Conservation (phyloP, 169 alveolate genomes). For the Theileria luwenshuni region DNA sequence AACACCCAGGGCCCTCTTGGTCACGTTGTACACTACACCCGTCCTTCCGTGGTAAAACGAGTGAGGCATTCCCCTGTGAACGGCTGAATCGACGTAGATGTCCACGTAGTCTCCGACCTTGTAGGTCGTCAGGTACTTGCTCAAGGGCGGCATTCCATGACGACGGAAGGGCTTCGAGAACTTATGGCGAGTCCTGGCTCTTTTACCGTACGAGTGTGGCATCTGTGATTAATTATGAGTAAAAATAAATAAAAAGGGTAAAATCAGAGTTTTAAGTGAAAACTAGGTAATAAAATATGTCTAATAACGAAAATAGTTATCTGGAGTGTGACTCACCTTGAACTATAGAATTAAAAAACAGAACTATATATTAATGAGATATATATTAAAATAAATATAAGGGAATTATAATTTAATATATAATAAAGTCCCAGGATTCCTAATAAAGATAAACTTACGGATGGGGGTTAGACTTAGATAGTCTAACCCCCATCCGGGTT, state of each 20-base stretch:
- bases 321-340: slow-evolving; percentile 1
- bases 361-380: no score
- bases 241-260: slow-evolving; percentile 8
- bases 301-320: background rate
- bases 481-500: slow-evolving; percentile 9
- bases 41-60: slow-evolving; percentile 98
- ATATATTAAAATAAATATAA: slow-evolving; percentile 8
- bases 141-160: slow-evolving; percentile 93
- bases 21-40: slow-evolving; percentile 96
- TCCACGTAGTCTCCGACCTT: slow-evolving; percentile 97
- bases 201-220: slow-evolving; percentile 92
- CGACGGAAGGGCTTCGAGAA: slow-evolving; percentile 95
- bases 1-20: slow-evolving; percentile 95
- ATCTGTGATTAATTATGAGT: slow-evolving; percentile 37
- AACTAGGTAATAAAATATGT: background rate
- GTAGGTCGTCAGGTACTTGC: slow-evolving; percentile 89
- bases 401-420: background rate
- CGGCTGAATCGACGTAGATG: slow-evolving; percentile 95
- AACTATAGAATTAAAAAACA: slow-evolving; percentile 9
- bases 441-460: background rate
- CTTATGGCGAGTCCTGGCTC: slow-evolving; percentile 98
- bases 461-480: slow-evolving; percentile 5
- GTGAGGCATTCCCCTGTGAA: slow-evolving; percentile 98
- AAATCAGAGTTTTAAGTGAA: background rate
- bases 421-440: background rate